These are phyloP conservation scores for Verticillium longisporum DNA, from an alignment of 2,329 filamentous ascomycete species.

Conservation along the genomic window DNA sequence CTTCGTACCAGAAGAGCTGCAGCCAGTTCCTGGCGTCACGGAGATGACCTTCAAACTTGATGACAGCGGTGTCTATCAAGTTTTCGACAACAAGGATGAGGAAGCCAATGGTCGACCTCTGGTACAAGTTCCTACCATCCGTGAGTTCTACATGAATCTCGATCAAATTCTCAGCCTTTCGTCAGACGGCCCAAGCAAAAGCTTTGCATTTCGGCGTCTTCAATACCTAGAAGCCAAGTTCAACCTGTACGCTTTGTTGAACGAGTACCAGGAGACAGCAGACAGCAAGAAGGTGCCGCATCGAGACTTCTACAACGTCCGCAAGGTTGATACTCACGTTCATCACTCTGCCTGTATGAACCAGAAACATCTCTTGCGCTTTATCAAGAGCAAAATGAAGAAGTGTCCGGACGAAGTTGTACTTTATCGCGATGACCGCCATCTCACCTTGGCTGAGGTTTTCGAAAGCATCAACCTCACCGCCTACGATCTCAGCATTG, in stretches of 20 bases:
- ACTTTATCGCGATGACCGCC: constrained; percentile 83
- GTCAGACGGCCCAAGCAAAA: constrained; percentile 92
- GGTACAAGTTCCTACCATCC: constrained; percentile 79
- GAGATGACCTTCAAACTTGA: constrained; percentile 75
- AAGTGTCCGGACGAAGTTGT: constrained; percentile 93
- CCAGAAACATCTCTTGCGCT: constrained; percentile 93
- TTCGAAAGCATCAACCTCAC: constrained; percentile 97
- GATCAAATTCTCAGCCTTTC: constrained; percentile 83
- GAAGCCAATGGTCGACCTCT: constrained; percentile 60
- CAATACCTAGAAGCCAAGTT: constrained; percentile 97
- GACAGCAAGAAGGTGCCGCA: constrained; percentile 97
- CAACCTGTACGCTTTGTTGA: constrained; percentile 85
- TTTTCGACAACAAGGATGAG: constrained; percentile 66
- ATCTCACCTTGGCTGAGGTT: constrained; percentile 85
- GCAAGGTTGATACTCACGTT: constrained; percentile 98
- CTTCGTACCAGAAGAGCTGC: constrained; percentile 72
- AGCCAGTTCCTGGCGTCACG: constrained; percentile 65
- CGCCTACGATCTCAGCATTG: constrained; percentile 95
- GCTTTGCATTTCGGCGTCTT: constrained; percentile 88
- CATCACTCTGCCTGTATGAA: constrained; percentile 99
- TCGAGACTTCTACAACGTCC: constrained; percentile 97
- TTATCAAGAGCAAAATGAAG: constrained; percentile 99
- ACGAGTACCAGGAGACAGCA: constrained; percentile 96
- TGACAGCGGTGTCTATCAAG: constrained; percentile 81
- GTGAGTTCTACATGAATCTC: constrained; percentile 93